Evolutionary conservation across 2,329 filamentous ascomycete genomes (phyloP), one percentile per base, ranked within the genome.

Genomic region (Stenocarpella maydis): DNA sequence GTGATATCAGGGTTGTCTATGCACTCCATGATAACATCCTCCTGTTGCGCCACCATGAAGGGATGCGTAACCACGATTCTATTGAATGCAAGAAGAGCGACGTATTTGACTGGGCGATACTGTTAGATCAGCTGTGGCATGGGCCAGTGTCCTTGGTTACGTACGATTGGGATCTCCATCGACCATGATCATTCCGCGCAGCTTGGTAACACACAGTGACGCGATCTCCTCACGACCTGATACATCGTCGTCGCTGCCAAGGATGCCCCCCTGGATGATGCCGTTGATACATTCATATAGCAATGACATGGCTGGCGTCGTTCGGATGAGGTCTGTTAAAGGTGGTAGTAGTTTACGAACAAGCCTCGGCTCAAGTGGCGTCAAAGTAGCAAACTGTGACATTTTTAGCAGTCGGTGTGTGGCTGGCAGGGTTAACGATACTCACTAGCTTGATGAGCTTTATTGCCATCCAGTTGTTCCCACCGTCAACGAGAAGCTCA

Each of bases 381-480:
- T 98, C 71, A 99, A 83, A 1, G 94, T 97, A 52, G 96, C 95
- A 85, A 99, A 99, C 92, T 97, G 76, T 1, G 21, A 17, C 3
- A 10, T 37, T 39, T n/a, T 21, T 31, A 75, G 70, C 50, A 24
- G 4, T 14, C 14, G 2, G 8, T 26, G 19, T n/a, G 12, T 1
- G 26, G 14, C n/a, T n/a, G 2, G 6, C 4, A 12, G 21, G 9
- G 37, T 41, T 74, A n/a, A 70, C 65, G 26, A 21, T 21, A 82
- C 88, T 74, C 79, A 95, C 93, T 72, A 99, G 87, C 82, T 99
- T 99, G 79, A 99, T 98, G 72, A 99, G 89, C 79, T 99, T 99
- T 78, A 99, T 99, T 70, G 95, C 95, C 95, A 99, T 98, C 96
- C 96, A 99, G 80, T 99, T 99, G 80, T 99, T 98, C 45, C 92